Evolutionary conservation across 805 yeast genomes (phyloP), one percentile per base, ranked within the genome.

Genomic region (Candida verbasci): DNA sequence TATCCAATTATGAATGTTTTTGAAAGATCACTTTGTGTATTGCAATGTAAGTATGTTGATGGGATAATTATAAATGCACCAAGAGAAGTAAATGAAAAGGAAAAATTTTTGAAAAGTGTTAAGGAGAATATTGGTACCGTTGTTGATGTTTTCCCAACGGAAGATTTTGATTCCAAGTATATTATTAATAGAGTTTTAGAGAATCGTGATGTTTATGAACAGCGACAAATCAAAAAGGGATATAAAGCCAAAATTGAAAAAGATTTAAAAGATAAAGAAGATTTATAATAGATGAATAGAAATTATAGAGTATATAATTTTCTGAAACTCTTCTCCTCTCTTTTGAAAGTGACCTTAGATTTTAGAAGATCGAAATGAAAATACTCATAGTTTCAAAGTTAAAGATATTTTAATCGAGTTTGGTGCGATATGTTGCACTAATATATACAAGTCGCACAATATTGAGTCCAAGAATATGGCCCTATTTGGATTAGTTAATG

Each of bases 1-100:
- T 77, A 78, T 50, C 94, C 95, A 18, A 78, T 88, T 26, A 93
- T 93, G 97, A 87, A 85, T 50, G 49, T 85, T 14, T 76, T 82
- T 42, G 97, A 93, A 58, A 74, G 97, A 42, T 73, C 89, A 0
- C 64, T 93, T 42, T 87, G 96, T 57, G 89, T 88, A 6, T 63
- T 93, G 49, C 96, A 91, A 58, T 87, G 96, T 60, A 72, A 73
- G 37, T 84, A 83, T 48, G 87, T 88, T 21, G 95, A 87, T 53
- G 87, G 84, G 1, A 68, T 87, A 3, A 65, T 93, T 1, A 56
- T 91, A 24, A 83, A 80, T 3, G 86, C 86, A 1, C 89, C 91
- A 12, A 70, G 67, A 44, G 46, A 45, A n/a, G n/a, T n/a, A n/a
- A n/a, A n/a, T n/a, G n/a, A n/a, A n/a, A n/a, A n/a, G n/a, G n/a